Base-by-base conservation (phyloP, 1,139 yeast species). In the Suhomyces wounanorum region DNA sequence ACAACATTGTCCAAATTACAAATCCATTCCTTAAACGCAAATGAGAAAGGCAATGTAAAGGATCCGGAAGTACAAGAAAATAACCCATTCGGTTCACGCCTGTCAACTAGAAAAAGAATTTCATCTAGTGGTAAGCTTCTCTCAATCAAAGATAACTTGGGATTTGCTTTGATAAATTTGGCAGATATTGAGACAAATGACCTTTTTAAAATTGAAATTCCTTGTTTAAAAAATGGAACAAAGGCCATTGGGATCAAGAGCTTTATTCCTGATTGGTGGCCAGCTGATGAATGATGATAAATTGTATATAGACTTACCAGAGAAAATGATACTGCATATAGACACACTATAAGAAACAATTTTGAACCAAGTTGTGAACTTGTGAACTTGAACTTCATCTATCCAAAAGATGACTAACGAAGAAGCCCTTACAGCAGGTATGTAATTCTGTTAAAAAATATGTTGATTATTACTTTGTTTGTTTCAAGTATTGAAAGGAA, bases 221-320 rank as follows among this genome's bases (percentile, higher is more conserved):
- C 73, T 1, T 59, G 59, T 14, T 53, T 68, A 5, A 61, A 61
- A 8, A 56, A 57, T 7, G 62, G 61, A 2, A 55, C 44, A 25
- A 43, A 40, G 42, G 43, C 43, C 7, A 57, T 75, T 5, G 80
- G 79, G 0, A 65, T 83, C 14, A 78, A 76, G 55, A 85, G 81
- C 0, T 73, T 69, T 52, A 69, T 71, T 26, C 90, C 91, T 0
- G 82, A 77, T 45, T 84, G 89, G 89, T 85, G 89, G 89, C 89
- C 89, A 0, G 68, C 61, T 44, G 66, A 63, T 7, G 53, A 48
- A 8, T 39, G 36, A 40, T 40, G 42, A 40, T n/a, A 38, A 2
- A 26, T 11, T 25, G n/a, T 40, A 40, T 14, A 33, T 33, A 33
- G 14, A 1, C 11, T 14, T 10, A 33, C 2, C 11, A n/a, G 9